Evolutionary conservation across 2,329 filamentous ascomycete species (phyloP).

Genomic region (Sphaerulina musiva): DNA sequence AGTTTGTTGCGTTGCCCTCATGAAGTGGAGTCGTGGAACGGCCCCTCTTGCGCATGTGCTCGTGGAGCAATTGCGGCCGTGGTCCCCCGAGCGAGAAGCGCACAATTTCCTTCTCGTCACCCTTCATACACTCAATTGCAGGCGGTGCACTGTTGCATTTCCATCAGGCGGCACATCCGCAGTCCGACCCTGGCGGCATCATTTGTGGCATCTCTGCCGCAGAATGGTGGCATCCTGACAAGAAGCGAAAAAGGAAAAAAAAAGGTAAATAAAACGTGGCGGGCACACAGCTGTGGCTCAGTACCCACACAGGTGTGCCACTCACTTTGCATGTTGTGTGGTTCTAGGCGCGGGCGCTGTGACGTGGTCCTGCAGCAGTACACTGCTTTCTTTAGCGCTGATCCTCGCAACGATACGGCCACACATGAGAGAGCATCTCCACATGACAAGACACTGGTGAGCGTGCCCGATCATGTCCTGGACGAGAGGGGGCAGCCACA

Average conservation of each 20-base stretch:
- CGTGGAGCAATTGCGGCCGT: background rate
- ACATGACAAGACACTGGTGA: slow-evolving; percentile 7
- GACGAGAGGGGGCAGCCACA: slow-evolving; percentile 13
- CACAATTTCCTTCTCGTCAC: background rate
- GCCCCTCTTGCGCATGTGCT: background rate
- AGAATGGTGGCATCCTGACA: background rate
- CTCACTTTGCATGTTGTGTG: background rate
- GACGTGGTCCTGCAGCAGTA: slow-evolving; percentile 22
- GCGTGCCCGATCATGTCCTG: slow-evolving; percentile 9
- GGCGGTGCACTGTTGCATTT: background rate
- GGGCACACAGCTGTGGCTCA: background rate
- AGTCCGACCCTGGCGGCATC: background rate
- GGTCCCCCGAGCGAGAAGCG: background rate
- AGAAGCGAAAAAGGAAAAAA: too few relatives aligned
- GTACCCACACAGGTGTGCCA: background rate
- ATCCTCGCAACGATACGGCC: slow-evolving; percentile 12
- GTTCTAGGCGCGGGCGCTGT: slow-evolving; percentile 10
- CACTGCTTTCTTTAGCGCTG: slow-evolving; percentile 13
- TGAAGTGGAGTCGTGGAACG: background rate
- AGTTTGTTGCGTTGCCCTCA: background rate
- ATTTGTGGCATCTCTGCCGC: background rate
- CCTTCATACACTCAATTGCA: background rate
- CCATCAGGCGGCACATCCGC: background rate
- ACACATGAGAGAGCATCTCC: slow-evolving; percentile 11
- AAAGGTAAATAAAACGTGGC: too few relatives aligned